A percentile compares a stretch with the other conserved stretches of the same genome.
phyloP scores from a whole-genome alignment of 768 basidiomycete species.

The Sistotremastrum niveocremeum region DNA sequence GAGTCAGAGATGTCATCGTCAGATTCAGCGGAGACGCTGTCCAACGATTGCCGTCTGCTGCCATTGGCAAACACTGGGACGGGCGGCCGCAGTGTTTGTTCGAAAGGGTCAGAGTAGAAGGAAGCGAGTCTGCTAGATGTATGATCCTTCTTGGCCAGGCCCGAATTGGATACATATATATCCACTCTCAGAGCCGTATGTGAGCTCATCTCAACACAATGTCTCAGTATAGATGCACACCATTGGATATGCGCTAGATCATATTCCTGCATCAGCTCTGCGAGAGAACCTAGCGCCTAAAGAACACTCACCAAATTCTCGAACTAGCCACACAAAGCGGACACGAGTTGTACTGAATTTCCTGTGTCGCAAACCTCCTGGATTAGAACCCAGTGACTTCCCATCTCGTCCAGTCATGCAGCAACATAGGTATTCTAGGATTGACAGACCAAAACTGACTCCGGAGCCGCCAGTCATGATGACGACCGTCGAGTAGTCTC shows the following conservation, averaged over 20 bases:
- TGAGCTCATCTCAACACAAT: slow-evolving; percentile 44
- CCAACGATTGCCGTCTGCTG: slow-evolving; percentile 15
- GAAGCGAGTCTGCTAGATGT: slow-evolving; percentile 7
- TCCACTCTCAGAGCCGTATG: slow-evolving; percentile 41
- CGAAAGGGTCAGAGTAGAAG: background rate
- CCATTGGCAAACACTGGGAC: slow-evolving; percentile 5
- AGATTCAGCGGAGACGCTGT: slow-evolving; percentile 15
- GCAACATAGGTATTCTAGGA: slow-evolving; percentile 50
- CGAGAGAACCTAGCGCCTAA: background rate
- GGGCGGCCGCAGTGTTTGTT: slow-evolving; percentile 1
- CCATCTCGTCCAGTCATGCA: slow-evolving; percentile 45
- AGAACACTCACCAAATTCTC: slow-evolving; percentile 51
- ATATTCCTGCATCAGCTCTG: background rate
- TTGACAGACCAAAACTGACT: slow-evolving; percentile 54
- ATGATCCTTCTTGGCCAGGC: slow-evolving; percentile 10
- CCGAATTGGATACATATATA: slow-evolving; percentile 55
- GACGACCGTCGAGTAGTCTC: slow-evolving; percentile 39
- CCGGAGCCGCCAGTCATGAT: slow-evolving; percentile 65
- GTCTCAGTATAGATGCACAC: slow-evolving; percentile 54
- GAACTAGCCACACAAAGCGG: slow-evolving; percentile 64
- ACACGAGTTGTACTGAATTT: slow-evolving; percentile 36
- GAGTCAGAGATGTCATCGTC: slow-evolving; percentile 4
- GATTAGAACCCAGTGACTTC: slow-evolving; percentile 29
- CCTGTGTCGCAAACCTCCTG: slow-evolving; percentile 29
- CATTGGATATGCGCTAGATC: slow-evolving; percentile 57